Evolutionary conservation across 768 basidiomycete species (phyloP), one percentile per base, ranked within the genome.

Genomic region (Amanita rubescens): DNA sequence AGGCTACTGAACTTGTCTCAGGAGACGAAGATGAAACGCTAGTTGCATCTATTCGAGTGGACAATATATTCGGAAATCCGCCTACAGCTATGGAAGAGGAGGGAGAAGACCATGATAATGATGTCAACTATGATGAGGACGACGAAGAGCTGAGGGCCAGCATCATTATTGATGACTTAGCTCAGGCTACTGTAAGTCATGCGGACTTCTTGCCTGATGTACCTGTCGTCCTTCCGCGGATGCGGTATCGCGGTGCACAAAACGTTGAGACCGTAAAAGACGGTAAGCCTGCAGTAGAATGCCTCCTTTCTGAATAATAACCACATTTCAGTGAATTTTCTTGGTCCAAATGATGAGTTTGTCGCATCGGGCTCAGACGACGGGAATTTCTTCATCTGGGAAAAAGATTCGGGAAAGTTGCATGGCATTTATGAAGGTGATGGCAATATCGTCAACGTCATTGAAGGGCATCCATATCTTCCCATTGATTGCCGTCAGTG

Each of bases 191-290:
- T 27, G 63, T 64, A 44, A 63, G 63, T 19, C 57, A 11, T 22
- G 10, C 57, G 11, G 57, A 57, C 15, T 59, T 59, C 19, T 60
- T 71, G 41, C 63, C 63, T 38, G 64, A 67, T 47, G 75, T 79
- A 3, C 77, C 84, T 11, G 66, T 82, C 35, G 68, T 93, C 45
- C 67, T 78, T 57, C 90, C 92, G 24, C 79, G 83, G 37, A 67
- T 65, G 56, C 76, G 78, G 14, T 94, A 77, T 66, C 63, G 66
- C 35, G 92, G 92, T 12, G 80, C 83, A 30, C 80, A 84, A 52
- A 95, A 94, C 62, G 72, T 88, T 1, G 82, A 82, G 56, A 95
- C 93, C 0, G 78, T 91, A 38, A 95, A 95, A 67, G 92, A 94
- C 64, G 90, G 92, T 85, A 58, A 61, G 83, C 63, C 17, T 37